These are phyloP conservation scores for Mortierella sp. DNA, from an alignment of 371 early-diverging fungal genomes.

Conservation along the genomic window DNA sequence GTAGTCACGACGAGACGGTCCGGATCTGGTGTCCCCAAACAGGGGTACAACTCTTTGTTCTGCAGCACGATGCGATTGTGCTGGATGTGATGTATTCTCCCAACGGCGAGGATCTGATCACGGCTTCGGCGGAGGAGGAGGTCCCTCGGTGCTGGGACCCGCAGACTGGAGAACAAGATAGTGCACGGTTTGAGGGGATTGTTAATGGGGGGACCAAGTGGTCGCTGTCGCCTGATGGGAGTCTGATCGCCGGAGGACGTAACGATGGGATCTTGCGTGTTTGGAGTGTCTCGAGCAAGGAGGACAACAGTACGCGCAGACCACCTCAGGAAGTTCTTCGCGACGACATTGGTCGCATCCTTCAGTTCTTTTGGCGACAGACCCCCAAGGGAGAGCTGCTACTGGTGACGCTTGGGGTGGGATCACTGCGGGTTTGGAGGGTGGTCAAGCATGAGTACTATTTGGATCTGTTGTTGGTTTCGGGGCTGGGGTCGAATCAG, in stretches of 20 bases:
- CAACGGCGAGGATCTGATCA: not conserved
- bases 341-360: not conserved
- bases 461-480: not conserved
- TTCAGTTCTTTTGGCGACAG: not conserved
- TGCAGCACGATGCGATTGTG: not conserved
- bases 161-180: not conserved
- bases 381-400: not conserved
- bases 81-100: not conserved
- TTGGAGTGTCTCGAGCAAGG: not conserved
- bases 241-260: not conserved
- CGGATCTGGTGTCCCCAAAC: slow-evolving; percentile 11
- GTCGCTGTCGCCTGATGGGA: not conserved
- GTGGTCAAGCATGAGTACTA: not conserved
- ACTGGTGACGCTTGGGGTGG: not conserved
- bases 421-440: not conserved
- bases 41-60: not conserved
- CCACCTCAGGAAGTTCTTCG: not conserved
- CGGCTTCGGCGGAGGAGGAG: not conserved
- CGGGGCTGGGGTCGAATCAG: not conserved
- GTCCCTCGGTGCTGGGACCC: not conserved
- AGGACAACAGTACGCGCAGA: not conserved
- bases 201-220: not conserved
- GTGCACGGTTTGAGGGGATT: not conserved
- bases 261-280: not conserved
- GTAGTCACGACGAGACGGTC: slow-evolving; percentile 4